These are phyloP conservation scores for Daedaleopsis sinensis DNA, from an alignment of 768 basidiomycete genomes.

Conservation along the genomic window DNA sequence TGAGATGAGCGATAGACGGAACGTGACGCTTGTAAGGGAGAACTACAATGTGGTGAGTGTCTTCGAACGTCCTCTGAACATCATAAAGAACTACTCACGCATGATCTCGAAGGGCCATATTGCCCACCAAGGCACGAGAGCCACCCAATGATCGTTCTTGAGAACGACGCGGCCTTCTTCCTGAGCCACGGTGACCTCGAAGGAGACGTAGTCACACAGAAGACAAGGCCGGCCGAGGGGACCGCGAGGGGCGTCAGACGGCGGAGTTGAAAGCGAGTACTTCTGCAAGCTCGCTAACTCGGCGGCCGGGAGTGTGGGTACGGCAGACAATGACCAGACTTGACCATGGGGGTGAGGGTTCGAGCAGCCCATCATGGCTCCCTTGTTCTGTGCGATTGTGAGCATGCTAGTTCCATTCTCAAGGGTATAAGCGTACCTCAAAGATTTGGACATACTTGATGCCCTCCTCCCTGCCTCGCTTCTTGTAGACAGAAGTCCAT, in stretches of 20 bases:
- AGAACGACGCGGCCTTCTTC: slow-evolving; percentile 65
- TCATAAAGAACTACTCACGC: slow-evolving; percentile 41
- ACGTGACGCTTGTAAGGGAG: slow-evolving; percentile 81
- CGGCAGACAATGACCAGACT: slow-evolving; percentile 75
- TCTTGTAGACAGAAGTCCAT: slow-evolving; percentile 70
- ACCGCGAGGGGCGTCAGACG: slow-evolving; percentile 52
- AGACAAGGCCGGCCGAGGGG: slow-evolving; percentile 64
- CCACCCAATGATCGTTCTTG: slow-evolving; percentile 77
- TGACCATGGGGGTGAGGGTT: slow-evolving; percentile 96
- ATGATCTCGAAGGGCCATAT: slow-evolving; percentile 91
- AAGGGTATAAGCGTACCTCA: slow-evolving; percentile 52
- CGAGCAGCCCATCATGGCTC: slow-evolving; percentile 92
- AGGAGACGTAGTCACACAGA: slow-evolving; percentile 77
- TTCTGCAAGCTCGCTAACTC: slow-evolving; percentile 61
- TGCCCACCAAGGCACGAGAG: slow-evolving; percentile 94
- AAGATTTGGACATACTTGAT: slow-evolving; percentile 88
- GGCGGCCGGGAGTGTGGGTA: slow-evolving; percentile 70
- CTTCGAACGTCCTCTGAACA: background rate
- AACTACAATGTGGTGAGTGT: slow-evolving; percentile 43
- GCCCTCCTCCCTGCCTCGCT: slow-evolving; percentile 62
- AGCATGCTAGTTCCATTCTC: background rate
- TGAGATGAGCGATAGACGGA: slow-evolving; percentile 65
- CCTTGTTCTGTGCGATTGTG: slow-evolving; percentile 49
- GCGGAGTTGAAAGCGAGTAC: slow-evolving; percentile 45
- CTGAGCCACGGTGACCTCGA: slow-evolving; percentile 52